Evolutionary conservation across 2,329 filamentous ascomycete genomes (phyloP).

Genomic region (Gnomoniopsis smithogilvyi): DNA sequence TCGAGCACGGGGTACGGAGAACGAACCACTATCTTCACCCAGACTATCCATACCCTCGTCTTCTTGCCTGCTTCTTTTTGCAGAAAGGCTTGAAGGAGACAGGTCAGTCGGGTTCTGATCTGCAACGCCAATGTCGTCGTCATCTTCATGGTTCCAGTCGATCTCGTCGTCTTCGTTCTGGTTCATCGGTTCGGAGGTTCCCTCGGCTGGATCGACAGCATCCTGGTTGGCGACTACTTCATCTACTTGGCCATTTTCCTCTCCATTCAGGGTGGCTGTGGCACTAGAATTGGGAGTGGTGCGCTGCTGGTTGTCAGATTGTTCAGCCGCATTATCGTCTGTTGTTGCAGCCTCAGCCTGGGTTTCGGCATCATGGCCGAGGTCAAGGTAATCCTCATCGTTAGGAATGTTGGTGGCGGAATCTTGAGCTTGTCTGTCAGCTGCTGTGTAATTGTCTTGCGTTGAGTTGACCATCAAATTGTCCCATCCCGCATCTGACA

Average conservation of each 20-base stretch:
- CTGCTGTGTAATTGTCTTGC: neutral
- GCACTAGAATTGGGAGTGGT: conserved; percentile 25
- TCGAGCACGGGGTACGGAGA: neutral
- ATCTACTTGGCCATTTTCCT: conserved; percentile 35
- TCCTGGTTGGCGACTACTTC: conserved; percentile 25
- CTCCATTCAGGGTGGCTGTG: conserved; percentile 30
- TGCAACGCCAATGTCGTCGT: conserved; percentile 27
- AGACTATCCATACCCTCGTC: conserved; percentile 26
- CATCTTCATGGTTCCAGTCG: conserved; percentile 33
- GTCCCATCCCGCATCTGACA: neutral
- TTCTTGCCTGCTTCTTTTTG: conserved; percentile 30
- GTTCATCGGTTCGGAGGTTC: conserved; percentile 3
- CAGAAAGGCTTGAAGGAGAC: conserved; percentile 24
- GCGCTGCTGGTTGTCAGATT: neutral
- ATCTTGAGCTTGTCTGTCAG: conserved; percentile 10
- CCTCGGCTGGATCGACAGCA: conserved; percentile 16
- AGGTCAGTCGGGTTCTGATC: conserved; percentile 20
- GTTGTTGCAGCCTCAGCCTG: neutral
- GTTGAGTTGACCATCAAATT: neutral
- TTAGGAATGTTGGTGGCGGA: conserved; percentile 3
- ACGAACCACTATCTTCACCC: conserved; percentile 38
- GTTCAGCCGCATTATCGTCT: neutral
- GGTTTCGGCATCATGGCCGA: conserved; percentile 1
- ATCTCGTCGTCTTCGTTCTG: conserved; percentile 28
- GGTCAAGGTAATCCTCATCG: conserved; percentile 19